phyloP scores from a whole-genome alignment of 2,329 filamentous ascomycete species.

The Chrysoporthe austroafricana region DNA sequence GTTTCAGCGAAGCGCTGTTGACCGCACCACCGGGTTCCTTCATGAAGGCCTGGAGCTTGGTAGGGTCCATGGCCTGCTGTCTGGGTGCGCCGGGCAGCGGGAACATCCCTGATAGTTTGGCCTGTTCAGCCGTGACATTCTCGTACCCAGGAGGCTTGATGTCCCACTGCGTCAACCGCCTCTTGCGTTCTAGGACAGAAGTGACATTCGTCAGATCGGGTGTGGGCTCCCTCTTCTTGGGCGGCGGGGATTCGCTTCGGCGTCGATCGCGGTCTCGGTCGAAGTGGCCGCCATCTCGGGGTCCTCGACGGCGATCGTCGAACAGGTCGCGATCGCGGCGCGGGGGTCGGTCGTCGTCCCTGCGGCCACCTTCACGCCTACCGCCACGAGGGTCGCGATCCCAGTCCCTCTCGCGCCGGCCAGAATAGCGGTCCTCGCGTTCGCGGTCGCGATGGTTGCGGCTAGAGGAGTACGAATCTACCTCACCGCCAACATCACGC shows the following conservation, averaged over 20 bases:
- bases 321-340: constrained; percentile 62
- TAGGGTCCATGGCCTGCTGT: constrained; percentile 93
- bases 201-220: constrained; percentile 88
- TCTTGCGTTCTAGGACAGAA: constrained; percentile 83
- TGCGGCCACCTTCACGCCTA: constrained; percentile 65
- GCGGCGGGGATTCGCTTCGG: constrained; percentile 78
- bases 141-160: constrained; percentile 99
- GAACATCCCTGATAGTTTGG: constrained; percentile 99
- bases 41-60: constrained; percentile 93
- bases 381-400: constrained; percentile 47
- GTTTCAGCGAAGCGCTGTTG: constrained; percentile 81
- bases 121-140: constrained; percentile 96
- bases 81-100: constrained; percentile 92
- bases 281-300: constrained; percentile 44
- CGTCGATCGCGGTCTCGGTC: constrained; percentile 56
- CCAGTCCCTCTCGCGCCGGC: constrained; percentile 44
- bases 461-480: constrained; percentile 88
- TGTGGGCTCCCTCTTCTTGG: constrained; percentile 92
- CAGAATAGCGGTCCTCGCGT: constrained; percentile 88
- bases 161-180: constrained; percentile 97
- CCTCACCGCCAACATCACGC: constrained; percentile 71
- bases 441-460: constrained; percentile 91
- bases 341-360: constrained; percentile 64
- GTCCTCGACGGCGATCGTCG: constrained; percentile 60
- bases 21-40: constrained; percentile 77